A percentile compares a stretch with the other conserved stretches of the same genome.
Conservation (phyloP, 148 eudicot genomes). For the Cornus kousa region DNA sequence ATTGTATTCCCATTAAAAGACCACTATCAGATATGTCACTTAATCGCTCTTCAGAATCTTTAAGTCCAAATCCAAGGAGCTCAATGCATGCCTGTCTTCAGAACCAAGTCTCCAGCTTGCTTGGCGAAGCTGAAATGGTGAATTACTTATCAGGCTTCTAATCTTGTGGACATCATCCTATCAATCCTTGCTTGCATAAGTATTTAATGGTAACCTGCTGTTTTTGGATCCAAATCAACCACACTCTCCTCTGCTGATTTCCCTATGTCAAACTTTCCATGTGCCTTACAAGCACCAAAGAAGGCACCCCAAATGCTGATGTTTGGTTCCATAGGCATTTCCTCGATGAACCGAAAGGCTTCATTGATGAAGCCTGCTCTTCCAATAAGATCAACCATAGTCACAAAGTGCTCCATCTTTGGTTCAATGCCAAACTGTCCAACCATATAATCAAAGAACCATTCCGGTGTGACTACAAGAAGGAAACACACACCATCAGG, state of each 20-base stretch:
- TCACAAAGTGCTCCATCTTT: background rate
- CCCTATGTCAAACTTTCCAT: background rate
- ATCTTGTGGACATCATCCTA: background rate
- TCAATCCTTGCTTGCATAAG: background rate
- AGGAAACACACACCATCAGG: background rate
- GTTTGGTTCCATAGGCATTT: background rate
- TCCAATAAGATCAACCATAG: background rate
- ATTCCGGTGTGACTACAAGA: background rate
- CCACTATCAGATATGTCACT: conserved; percentile 97
- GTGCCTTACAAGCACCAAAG: background rate
- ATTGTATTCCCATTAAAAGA: conserved; percentile 94
- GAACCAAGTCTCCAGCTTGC: too few species aligned
- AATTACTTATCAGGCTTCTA: background rate
- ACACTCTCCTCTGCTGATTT: background rate
- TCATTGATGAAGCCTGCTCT: background rate
- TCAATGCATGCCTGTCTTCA: conserved; percentile 16
- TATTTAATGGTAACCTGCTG: background rate
- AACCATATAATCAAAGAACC: background rate
- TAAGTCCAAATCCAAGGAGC: conserved; percentile 78
- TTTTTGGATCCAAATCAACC: background rate
- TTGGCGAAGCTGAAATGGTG: background rate
- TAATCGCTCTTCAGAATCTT: conserved; percentile 75
- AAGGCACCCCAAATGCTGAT: background rate
- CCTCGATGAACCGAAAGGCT: background rate
- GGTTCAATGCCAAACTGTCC: background rate